Evolutionary conservation across 139 green algal species (phyloP).

Genomic region (Astrephomene gubernaculifera): DNA sequence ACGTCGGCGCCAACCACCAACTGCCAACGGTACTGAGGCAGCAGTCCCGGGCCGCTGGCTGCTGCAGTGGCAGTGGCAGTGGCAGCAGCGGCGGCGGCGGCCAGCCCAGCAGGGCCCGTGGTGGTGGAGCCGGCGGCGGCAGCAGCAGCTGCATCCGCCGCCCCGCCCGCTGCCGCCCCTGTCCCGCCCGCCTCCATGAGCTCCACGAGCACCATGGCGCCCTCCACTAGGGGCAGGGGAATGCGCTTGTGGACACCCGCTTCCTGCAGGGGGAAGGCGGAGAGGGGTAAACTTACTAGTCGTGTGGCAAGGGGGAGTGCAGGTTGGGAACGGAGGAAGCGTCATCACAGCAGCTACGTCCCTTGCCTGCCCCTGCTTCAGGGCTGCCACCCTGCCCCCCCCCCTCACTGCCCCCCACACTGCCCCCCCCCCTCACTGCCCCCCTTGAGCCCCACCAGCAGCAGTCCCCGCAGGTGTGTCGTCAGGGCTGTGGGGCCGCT

Average conservation of each 20-base stretch:
- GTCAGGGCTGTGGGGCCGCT: not conserved
- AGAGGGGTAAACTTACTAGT: too few species aligned
- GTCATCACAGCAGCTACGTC: not conserved
- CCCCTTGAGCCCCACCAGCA: slow-evolving; percentile 5
- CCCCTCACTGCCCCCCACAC: not conserved
- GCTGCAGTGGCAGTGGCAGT: not conserved
- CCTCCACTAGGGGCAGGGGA: slow-evolving; percentile 36
- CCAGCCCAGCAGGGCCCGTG: too few species aligned
- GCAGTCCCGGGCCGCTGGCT: not conserved
- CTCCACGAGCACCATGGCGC: slow-evolving; percentile 39
- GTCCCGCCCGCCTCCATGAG: not conserved
- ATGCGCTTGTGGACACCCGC: not conserved
- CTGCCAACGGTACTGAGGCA: slow-evolving; percentile 20
- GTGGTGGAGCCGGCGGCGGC: too few species aligned
- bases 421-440: not conserved
- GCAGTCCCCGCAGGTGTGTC: not conserved
- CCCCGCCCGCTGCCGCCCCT: too few species aligned
- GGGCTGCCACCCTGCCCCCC: too few species aligned
- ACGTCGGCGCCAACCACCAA: slow-evolving; percentile 46
- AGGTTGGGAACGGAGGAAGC: not conserved
- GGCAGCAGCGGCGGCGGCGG: not conserved
- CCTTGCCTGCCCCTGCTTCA: not conserved
- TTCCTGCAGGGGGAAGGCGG: not conserved
- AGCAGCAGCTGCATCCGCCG: too few species aligned
- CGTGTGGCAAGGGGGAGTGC: too few species aligned